A percentile compares a stretch with the other conserved stretches of the same genome.
These are phyloP conservation scores for Auxenochlorella pyrenoidosa DNA, from an alignment of 139 green algal genomes.

Conservation along the genomic window DNA sequence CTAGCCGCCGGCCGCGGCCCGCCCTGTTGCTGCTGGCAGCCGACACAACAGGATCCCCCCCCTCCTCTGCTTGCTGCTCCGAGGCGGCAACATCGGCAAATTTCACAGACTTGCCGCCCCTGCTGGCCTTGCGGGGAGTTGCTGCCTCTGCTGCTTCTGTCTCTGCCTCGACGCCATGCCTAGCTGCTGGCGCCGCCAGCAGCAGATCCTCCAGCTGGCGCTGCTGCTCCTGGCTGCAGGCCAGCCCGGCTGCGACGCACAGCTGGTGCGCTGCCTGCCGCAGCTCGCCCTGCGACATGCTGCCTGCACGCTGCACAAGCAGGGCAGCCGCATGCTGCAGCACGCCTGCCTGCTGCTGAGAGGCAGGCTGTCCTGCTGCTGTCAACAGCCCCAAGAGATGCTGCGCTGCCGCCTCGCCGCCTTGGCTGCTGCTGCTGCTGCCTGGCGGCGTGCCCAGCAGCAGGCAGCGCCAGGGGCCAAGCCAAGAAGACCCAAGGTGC, in stretches of 20 bases:
- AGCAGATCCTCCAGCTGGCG: constrained; percentile 25
- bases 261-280: constrained; percentile 44
- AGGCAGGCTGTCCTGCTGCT: not conserved
- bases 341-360: constrained; percentile 5
- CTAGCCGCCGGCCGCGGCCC: constrained; percentile 19
- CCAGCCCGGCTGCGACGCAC: constrained; percentile 9
- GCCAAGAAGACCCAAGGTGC: constrained; percentile 63
- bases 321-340: not conserved
- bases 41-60: not conserved
- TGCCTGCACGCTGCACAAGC: not conserved
- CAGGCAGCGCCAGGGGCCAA: constrained; percentile 72
- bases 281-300: constrained; percentile 25
- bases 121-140: not conserved
- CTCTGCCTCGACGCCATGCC: not conserved
- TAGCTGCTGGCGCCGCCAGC: not conserved
- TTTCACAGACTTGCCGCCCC: constrained; percentile 28
- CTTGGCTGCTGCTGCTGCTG: not conserved
- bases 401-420: not conserved
- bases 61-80: not conserved
- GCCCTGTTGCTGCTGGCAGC: not conserved
- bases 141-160: not conserved
- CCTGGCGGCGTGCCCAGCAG: not conserved
- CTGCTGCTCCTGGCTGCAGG: constrained; percentile 28
- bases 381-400: not conserved
- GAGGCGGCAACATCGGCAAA: constrained; percentile 13